Evolutionary conservation across 495 filamentous ascomycete species (phyloP).

Genomic region (Aspergillus cristatus): DNA sequence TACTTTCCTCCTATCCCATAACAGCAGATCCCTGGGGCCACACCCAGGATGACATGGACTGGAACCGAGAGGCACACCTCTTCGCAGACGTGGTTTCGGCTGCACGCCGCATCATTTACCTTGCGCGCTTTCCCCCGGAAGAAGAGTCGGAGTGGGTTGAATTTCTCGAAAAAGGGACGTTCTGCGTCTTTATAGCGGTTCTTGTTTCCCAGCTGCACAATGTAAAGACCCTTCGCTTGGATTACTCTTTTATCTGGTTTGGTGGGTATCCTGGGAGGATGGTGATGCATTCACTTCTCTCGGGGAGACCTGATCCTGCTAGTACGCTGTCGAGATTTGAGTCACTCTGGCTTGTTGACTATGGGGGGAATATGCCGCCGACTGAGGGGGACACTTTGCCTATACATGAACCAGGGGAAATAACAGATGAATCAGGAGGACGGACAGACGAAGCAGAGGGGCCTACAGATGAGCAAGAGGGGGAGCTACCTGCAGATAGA

Average conservation of each 20-base stretch:
- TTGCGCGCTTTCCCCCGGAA: background rate
- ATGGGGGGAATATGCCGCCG: background rate
- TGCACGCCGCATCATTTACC: background rate
- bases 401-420: too few relatives aligned
- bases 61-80: background rate
- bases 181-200: background rate
- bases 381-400: too few relatives aligned
- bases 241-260: constrained; percentile 9
- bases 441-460: too few relatives aligned
- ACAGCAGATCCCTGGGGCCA: too few relatives aligned
- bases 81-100: background rate
- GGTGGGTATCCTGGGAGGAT: constrained; percentile 9
- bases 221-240: constrained; percentile 2
- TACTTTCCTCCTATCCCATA: background rate
- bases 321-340: background rate
- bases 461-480: too few relatives aligned
- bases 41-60: background rate
- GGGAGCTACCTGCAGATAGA: too few relatives aligned
- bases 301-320: too few relatives aligned
- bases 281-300: constrained; percentile 6
- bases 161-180: background rate
- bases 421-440: too few relatives aligned
- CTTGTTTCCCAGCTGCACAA: constrained; percentile 5
- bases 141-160: background rate
- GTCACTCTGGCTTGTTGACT: background rate